Percentiles rank a stretch among this genome's conserved stretches.
Conservation (phyloP, 2,329 filamentous ascomycete species). For the Ceratocystis cacaofunesta region DNA sequence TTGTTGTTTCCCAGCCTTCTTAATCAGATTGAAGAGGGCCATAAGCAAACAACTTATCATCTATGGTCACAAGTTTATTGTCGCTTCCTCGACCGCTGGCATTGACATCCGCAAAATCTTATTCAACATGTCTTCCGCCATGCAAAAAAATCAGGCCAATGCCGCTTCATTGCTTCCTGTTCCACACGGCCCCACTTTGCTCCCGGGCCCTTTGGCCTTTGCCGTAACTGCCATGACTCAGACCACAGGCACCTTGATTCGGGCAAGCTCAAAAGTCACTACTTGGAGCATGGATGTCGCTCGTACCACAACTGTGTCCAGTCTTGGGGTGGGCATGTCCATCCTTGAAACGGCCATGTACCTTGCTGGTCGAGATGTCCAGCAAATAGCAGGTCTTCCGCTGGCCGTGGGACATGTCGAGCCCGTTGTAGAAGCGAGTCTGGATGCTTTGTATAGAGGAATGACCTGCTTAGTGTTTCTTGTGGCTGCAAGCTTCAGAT, state of each 20-base stretch:
- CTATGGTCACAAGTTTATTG: neutral
- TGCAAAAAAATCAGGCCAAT: neutral
- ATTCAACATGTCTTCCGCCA: slow-evolving; percentile 4
- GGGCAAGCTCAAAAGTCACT: slow-evolving; percentile 37
- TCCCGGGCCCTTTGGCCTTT: slow-evolving; percentile 42
- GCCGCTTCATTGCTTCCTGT: neutral
- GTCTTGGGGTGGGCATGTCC: slow-evolving; percentile 40
- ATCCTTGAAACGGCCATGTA: slow-evolving; percentile 40
- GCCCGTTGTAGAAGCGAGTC: slow-evolving; percentile 39
- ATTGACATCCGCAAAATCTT: neutral
- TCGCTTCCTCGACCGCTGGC: neutral
- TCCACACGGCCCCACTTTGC: slow-evolving; percentile 29
- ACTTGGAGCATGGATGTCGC: slow-evolving; percentile 39
- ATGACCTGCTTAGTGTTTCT: slow-evolving; percentile 46
- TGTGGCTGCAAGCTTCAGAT: slow-evolving; percentile 44
- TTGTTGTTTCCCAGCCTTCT: neutral
- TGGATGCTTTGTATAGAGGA: slow-evolving; percentile 41
- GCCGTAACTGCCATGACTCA: slow-evolving; percentile 46
- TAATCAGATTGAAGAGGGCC: neutral
- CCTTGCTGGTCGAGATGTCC: slow-evolving; percentile 36
- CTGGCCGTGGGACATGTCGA: slow-evolving; percentile 35
- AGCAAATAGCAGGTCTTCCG: slow-evolving; percentile 10
- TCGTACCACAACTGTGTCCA: slow-evolving; percentile 40
- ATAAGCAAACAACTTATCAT: neutral
- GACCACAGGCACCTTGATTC: slow-evolving; percentile 42